A percentile compares a stretch with the other conserved stretches of the same genome.
Evolutionary conservation across 2,329 filamentous ascomycete genomes (phyloP).

Genomic region (Botryosphaeria dothidea): DNA sequence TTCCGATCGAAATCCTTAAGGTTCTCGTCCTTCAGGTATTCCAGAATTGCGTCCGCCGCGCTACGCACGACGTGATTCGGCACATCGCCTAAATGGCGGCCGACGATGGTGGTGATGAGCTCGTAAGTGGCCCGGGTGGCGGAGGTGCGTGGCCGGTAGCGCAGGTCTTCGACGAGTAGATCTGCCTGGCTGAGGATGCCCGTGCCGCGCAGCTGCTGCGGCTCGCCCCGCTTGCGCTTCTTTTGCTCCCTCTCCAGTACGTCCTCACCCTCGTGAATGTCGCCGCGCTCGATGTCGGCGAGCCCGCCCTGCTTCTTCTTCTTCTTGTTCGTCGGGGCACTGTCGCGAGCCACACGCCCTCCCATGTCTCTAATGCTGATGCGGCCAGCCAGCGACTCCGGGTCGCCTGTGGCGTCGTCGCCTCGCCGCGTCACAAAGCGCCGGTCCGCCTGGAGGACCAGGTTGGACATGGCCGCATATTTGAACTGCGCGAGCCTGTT

Average conservation of each 20-base stretch:
- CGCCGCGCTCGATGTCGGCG: slow-evolving; percentile 72
- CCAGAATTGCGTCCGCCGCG: slow-evolving; percentile 87
- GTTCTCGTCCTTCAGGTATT: slow-evolving; percentile 91
- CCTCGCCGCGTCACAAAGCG: slow-evolving; percentile 89
- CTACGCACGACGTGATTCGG: slow-evolving; percentile 89
- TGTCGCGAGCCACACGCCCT: slow-evolving; percentile 74
- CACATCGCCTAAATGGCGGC: slow-evolving; percentile 86
- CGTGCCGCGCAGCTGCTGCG: slow-evolving; percentile 66
- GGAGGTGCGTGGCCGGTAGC: slow-evolving; percentile 86
- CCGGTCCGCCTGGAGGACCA: slow-evolving; percentile 99
- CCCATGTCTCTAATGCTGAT: slow-evolving; percentile 97
- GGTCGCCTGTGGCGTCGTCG: slow-evolving; percentile 95
- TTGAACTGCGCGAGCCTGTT: slow-evolving; percentile 86
- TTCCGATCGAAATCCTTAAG: slow-evolving; percentile 98
- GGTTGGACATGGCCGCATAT: slow-evolving; percentile 99
- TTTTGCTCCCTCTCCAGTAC: slow-evolving; percentile 80
- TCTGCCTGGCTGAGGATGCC: slow-evolving; percentile 84
- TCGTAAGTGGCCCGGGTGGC: slow-evolving; percentile 93
- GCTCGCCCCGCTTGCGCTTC: slow-evolving; percentile 79
- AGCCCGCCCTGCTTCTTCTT: slow-evolving; percentile 53
- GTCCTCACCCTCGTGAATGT: slow-evolving; percentile 77
- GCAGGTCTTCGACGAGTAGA: slow-evolving; percentile 84
- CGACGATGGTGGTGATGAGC: slow-evolving; percentile 87
- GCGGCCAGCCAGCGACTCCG: slow-evolving; percentile 92
- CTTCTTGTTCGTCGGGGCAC: slow-evolving; percentile 73